Conservation (phyloP, 73 alveolate genomes). For the Symbiodinium natans region DNA sequence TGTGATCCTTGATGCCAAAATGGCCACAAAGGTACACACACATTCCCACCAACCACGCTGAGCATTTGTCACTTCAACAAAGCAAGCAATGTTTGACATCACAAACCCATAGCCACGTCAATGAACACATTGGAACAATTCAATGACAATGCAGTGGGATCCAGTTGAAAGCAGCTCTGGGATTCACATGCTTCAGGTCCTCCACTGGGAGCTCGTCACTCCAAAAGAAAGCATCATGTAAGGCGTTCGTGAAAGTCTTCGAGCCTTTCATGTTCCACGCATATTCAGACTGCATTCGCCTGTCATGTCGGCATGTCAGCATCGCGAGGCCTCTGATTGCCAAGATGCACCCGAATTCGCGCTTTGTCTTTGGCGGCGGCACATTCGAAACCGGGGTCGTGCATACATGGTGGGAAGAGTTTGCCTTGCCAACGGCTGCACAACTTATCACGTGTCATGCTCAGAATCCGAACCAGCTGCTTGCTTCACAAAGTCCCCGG, state of each 20-base stretch:
- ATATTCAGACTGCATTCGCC: no score
- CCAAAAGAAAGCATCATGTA: conserved; percentile 81
- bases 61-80: neutral
- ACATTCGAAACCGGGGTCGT: neutral
- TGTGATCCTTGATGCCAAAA: no score
- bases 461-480: neutral
- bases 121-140: no score
- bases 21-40: neutral
- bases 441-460: neutral
- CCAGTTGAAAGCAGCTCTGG: no score
- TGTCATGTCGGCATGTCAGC: no score
- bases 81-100: neutral
- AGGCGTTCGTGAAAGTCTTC: conserved; percentile 48
- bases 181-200: neutral
- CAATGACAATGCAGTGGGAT: no score
- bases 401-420: conserved; percentile 38
- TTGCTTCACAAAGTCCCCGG: neutral
- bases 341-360: conserved; percentile 34
- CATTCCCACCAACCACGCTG: neutral
- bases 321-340: conserved; percentile 22
- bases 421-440: neutral
- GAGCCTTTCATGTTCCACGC: conserved; percentile 28
- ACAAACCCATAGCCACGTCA: neutral
- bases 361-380: conserved; percentile 20
- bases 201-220: conserved; percentile 52